These are phyloP conservation scores for Quercus cerris DNA, from an alignment of 306 rosid species.

Conservation along the genomic window DNA sequence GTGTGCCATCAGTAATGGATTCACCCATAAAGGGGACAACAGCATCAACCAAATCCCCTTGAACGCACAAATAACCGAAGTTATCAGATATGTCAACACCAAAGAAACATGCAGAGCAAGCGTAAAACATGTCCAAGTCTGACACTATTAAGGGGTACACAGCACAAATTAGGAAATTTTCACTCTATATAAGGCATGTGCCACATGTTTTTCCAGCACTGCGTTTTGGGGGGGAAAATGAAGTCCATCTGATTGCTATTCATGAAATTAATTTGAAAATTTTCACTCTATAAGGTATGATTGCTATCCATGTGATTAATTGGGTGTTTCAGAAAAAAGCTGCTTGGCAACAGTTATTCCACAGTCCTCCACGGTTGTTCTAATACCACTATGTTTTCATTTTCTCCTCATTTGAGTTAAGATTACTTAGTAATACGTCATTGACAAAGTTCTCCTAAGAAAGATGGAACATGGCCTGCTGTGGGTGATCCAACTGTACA, in stretches of 20 bases:
- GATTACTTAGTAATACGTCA: neutral
- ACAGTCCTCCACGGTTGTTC: neutral
- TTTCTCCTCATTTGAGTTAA: neutral
- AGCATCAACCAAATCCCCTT: constrained; percentile 68
- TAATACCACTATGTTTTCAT: neutral
- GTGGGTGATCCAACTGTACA: too few species aligned
- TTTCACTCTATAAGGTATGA: neutral
- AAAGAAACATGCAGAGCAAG: neutral
- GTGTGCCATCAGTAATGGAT: constrained; percentile 75
- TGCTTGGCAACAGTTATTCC: neutral
- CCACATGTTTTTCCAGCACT: neutral
- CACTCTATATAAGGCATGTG: neutral
- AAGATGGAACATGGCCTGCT: neutral
- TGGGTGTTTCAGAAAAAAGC: neutral
- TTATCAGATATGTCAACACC: constrained; percentile 1
- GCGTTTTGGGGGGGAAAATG: neutral
- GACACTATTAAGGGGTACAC: neutral
- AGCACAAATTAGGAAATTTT: neutral
- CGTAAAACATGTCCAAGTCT: neutral
- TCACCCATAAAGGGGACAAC: constrained; percentile 83
- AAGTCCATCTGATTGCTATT: neutral
- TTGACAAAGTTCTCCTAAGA: neutral
- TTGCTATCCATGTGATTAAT: neutral
- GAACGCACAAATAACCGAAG: constrained; percentile 28
- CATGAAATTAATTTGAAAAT: neutral